Evolutionary conservation across 108 stramenopile species (phyloP), one percentile per base, ranked within the genome.

Genomic region (Discostella pseudostelligera): DNA sequence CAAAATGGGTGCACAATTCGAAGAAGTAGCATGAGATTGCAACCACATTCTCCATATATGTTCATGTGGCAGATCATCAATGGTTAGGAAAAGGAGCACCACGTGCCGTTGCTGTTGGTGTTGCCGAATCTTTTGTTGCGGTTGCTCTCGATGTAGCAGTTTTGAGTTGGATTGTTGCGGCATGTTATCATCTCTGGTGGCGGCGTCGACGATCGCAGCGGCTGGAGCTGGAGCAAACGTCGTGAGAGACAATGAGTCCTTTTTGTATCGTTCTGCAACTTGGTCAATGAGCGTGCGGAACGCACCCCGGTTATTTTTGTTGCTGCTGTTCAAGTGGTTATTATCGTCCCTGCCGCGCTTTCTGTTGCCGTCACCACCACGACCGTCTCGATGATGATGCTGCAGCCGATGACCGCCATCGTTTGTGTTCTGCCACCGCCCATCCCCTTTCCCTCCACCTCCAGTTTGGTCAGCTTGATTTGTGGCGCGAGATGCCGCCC

Each of bases 1-100:
- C n/a, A n/a, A n/a, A n/a, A n/a, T n/a, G n/a, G n/a, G n/a, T n/a
- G n/a, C n/a, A n/a, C n/a, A n/a, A n/a, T n/a, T n/a, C n/a, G n/a
- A n/a, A n/a, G n/a, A n/a, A 16, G 39, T 13, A 14, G 25, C 35
- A 0, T 49, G 12, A n/a, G 81, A 74, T 16, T 70, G 57, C n/a
- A 79, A 57, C 84, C 85, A 94, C 17, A 66, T 84, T 60, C 70
- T 84, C 90, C 93, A 94, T 37, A 94, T 83, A 35, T 88, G 81
- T 58, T 91, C 90, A 62, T 84, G 86, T 12, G 90, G 90, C 36
- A 94, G 57, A 53, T 85, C 88, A 51, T 86, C 85, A 58, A 94
- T 94, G n/a, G 78, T 80, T 32, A 94, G 54, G 43, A 80, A 81
- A n/a, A 91, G 53, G 19, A 89, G 39, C 13, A 74, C 78, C 35